Evolutionary conservation across 345 rosid species (phyloP).

Genomic region (Melastoma malabathricum): DNA sequence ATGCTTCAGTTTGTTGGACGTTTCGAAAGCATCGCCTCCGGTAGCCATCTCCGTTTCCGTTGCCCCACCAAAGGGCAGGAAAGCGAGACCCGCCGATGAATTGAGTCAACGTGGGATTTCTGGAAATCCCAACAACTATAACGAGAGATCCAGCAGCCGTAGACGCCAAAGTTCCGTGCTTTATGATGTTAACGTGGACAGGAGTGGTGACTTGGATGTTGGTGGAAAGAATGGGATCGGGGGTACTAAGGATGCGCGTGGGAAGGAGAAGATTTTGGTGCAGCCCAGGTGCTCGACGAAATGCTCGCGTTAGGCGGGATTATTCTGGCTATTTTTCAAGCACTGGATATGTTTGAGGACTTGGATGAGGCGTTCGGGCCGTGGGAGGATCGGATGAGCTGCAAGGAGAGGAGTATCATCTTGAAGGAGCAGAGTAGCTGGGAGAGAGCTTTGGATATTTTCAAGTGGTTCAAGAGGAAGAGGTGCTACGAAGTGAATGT

Average conservation of each 20-base stretch:
- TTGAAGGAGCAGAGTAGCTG: constrained; percentile 72
- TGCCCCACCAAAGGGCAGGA: constrained; percentile 19
- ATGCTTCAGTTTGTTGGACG: constrained; percentile 31
- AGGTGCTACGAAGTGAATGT: constrained; percentile 65
- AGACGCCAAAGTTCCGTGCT: constrained; percentile 4
- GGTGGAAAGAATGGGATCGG: constrained; percentile 5
- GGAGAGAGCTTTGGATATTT: constrained; percentile 83
- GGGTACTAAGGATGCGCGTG: constrained; percentile 7
- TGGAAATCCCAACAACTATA: constrained; percentile 15
- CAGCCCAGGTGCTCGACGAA: constrained; percentile 73
- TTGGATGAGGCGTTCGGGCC: constrained; percentile 65
- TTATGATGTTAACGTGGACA: constrained; percentile 16
- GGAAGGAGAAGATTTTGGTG: constrained; percentile 19
- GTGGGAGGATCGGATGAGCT: constrained; percentile 62
- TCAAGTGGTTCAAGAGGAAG: constrained; percentile 68
- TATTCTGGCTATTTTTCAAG: constrained; percentile 54
- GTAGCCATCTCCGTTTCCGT: constrained; percentile 25
- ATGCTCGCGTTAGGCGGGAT: constrained; percentile 54
- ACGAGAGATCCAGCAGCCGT: constrained; percentile 2
- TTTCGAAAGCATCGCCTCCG: constrained; percentile 25
- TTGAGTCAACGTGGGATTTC: constrained; percentile 14
- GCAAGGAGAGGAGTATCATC: constrained; percentile 71
- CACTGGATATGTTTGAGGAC: constrained; percentile 42
- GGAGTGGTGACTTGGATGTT: constrained; percentile 18
- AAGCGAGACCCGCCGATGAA: constrained; percentile 16